These are phyloP conservation scores for Piper betle DNA, from an alignment of 164 flowering plant species.

Conservation along the genomic window DNA sequence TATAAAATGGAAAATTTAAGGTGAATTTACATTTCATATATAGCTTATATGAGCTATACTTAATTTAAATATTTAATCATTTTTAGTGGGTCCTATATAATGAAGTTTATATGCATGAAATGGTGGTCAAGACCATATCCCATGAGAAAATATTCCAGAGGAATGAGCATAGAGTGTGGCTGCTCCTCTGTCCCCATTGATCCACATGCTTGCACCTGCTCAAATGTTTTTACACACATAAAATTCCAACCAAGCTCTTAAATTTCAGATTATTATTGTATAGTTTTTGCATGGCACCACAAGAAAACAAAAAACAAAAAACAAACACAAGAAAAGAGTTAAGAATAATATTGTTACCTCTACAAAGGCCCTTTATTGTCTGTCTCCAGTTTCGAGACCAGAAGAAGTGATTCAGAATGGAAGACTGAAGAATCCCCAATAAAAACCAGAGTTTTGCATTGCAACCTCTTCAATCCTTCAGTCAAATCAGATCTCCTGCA, in stretches of 20 bases:
- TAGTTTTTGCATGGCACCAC: background rate
- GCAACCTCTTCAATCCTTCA: constrained; percentile 61
- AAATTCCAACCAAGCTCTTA: background rate
- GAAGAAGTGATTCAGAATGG: constrained; percentile 72
- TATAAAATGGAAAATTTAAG: too few relatives aligned
- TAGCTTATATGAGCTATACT: too few relatives aligned
- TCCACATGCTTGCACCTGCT: constrained; percentile 90
- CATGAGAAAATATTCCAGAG: constrained; percentile 88
- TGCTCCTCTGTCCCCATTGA: constrained; percentile 98
- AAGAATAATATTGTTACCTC: constrained; percentile 53
- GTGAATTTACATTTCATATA: too few relatives aligned
- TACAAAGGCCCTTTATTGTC: constrained; percentile 76
- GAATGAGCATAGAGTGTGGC: constrained; percentile 95
- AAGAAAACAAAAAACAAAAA: background rate
- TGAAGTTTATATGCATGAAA: constrained; percentile 14
- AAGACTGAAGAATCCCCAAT: constrained; percentile 83
- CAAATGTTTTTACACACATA: background rate
- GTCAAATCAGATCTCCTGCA: constrained; percentile 80
- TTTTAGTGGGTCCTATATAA: constrained; percentile 41
- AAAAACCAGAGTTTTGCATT: constrained; percentile 74
- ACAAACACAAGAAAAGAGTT: too few relatives aligned
- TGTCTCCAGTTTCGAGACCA: constrained; percentile 69
- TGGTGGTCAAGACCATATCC: constrained; percentile 79
- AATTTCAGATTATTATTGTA: background rate
- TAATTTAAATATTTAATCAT: too few relatives aligned